These are phyloP conservation scores for Hygrocybe coccinea DNA, from an alignment of 768 basidiomycete species.

Conservation along the genomic window DNA sequence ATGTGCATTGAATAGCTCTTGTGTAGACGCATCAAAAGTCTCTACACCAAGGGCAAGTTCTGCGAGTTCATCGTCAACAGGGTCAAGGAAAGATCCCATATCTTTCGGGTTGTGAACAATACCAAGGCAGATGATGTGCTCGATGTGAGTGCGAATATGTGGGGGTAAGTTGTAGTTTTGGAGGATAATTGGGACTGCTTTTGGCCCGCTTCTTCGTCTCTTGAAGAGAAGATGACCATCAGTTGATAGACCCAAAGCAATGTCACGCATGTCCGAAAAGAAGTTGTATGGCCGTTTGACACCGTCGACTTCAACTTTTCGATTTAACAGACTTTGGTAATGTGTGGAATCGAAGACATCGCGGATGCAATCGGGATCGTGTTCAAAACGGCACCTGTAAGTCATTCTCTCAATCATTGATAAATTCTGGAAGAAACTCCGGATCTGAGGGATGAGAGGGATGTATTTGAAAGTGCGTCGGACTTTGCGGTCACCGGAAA, in stretches of 20 bases:
- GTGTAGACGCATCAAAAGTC: constrained; percentile 28
- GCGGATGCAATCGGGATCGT: constrained; percentile 15
- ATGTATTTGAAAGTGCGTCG: constrained; percentile 22
- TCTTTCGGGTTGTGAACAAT: constrained; percentile 42
- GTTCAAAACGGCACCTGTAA: constrained; percentile 13
- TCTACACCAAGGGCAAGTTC: constrained; percentile 33
- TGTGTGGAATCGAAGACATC: constrained; percentile 35
- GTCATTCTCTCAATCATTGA: constrained; percentile 8
- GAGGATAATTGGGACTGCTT: constrained; percentile 40
- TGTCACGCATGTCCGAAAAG: constrained; percentile 37
- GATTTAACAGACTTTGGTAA: constrained; percentile 25
- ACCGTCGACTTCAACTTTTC: constrained; percentile 26
- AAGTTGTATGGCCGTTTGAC: constrained; percentile 19
- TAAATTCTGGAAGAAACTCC: constrained; percentile 15
- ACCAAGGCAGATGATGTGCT: constrained; percentile 36
- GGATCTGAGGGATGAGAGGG: constrained; percentile 28
- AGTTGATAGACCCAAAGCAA: constrained; percentile 39
- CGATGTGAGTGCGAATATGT: constrained; percentile 31
- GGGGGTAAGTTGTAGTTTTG: constrained; percentile 34
- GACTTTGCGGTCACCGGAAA: background rate
- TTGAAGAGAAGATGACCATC: constrained; percentile 43
- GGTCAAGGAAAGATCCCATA: constrained; percentile 40
- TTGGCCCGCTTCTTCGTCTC: constrained; percentile 21
- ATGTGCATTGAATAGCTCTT: constrained; percentile 20
- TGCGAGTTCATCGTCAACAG: constrained; percentile 35